Percentiles rank a stretch among this genome's conserved stretches.
Evolutionary conservation across 306 rosid species (phyloP).

Genomic region (Cicer judaicum): DNA sequence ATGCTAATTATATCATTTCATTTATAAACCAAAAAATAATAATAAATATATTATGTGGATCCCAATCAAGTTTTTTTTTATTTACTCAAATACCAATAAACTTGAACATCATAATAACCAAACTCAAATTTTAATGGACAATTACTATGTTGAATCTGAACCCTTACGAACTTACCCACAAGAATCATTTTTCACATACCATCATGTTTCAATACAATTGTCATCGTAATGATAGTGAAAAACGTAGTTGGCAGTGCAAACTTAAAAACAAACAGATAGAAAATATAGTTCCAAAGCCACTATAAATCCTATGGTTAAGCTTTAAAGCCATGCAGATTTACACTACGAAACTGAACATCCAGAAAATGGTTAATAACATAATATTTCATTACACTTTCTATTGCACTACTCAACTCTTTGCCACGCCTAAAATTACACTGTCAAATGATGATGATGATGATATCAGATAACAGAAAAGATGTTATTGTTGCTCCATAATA

Average conservation of each 20-base stretch:
- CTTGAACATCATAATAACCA: no score
- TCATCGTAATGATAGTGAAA: neutral
- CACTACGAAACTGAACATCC: slow-evolving; percentile 42
- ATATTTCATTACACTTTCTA: slow-evolving; percentile 53
- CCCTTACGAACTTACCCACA: no score
- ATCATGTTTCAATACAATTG: no score
- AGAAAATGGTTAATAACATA: slow-evolving; percentile 42
- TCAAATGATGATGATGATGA: slow-evolving; percentile 30
- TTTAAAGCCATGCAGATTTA: slow-evolving; percentile 43
- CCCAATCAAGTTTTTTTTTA: no score
- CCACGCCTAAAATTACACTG: slow-evolving; percentile 46
- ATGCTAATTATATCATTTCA: no score
- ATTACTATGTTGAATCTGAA: no score
- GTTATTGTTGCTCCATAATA: slow-evolving; percentile 49
- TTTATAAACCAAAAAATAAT: no score
- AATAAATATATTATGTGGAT: no score
- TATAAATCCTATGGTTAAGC: slow-evolving; percentile 9
- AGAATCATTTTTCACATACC: no score
- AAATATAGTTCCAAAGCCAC: slow-evolving; percentile 21
- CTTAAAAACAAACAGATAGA: neutral
- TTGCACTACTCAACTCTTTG: slow-evolving; percentile 45
- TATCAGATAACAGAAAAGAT: slow-evolving; percentile 27
- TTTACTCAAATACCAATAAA: no score
- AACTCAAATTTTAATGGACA: no score
- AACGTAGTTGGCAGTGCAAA: slow-evolving; percentile 11